Evolutionary conservation across 352 stramenopile genomes (phyloP).

Genomic region (Phytophthora litchii): DNA sequence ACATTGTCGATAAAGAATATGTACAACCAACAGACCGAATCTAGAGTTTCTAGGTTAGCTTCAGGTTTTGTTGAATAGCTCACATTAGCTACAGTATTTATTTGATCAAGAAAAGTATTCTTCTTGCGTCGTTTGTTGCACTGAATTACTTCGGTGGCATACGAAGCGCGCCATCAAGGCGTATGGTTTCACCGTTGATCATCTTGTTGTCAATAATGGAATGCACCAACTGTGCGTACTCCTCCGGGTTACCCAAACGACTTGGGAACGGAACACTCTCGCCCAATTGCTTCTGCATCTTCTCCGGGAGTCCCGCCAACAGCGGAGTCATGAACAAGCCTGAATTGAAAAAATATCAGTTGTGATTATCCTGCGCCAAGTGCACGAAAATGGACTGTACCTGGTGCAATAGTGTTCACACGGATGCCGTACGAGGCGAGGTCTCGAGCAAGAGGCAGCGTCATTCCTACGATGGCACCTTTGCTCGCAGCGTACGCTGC

Average conservation of each 20-base stretch:
- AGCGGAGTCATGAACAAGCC: slow-evolving; percentile 97
- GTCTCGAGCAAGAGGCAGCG: slow-evolving; percentile 95
- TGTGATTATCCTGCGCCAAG: not conserved
- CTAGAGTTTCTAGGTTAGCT: slow-evolving; percentile 19
- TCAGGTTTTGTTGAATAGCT: too few relatives aligned
- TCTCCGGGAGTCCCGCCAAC: slow-evolving; percentile 94
- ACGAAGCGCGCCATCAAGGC: slow-evolving; percentile 96
- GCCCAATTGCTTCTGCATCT: slow-evolving; percentile 94
- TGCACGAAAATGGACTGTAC: slow-evolving; percentile 28
- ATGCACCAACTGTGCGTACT: slow-evolving; percentile 96
- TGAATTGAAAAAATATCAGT: slow-evolving; percentile 23
- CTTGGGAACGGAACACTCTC: slow-evolving; percentile 95
- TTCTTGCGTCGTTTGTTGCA: slow-evolving; percentile 1
- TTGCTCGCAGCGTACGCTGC: slow-evolving; percentile 97
- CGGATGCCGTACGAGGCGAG: slow-evolving; percentile 93
- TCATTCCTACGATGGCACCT: slow-evolving; percentile 96
- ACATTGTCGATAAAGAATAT: slow-evolving; percentile 53
- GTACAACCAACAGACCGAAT: slow-evolving; percentile 49
- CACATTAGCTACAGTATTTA: slow-evolving; percentile 33
- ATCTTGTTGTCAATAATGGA: slow-evolving; percentile 98
- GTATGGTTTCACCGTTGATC: slow-evolving; percentile 98
- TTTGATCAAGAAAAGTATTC: slow-evolving; percentile 15
- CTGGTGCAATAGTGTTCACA: slow-evolving; percentile 97
- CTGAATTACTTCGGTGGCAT: slow-evolving; percentile 91
- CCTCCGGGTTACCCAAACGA: slow-evolving; percentile 93